Evolutionary conservation across 2,329 filamentous ascomycete species (phyloP), one percentile per base, ranked within the genome.

Genomic region (Penicillium hordei): DNA sequence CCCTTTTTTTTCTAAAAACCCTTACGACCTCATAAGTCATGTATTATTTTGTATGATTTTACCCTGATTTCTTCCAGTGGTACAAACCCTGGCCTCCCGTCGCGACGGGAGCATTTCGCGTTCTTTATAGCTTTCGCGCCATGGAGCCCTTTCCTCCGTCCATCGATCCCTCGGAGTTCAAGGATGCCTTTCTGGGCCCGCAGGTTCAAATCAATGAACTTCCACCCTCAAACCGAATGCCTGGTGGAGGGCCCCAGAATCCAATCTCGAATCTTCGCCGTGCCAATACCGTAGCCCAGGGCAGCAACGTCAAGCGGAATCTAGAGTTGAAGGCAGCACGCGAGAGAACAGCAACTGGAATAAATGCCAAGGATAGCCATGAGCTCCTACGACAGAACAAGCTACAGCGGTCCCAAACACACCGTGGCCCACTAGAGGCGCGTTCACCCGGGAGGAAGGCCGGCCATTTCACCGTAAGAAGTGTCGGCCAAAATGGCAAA

Each of bases 401-500:
- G 5, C 65, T 70, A 38, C 75, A 74, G 60, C 72, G 70, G 23
- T 72, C 79, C 12, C 81, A 82, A 57, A 84, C 80, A 68, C 79
- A 77, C 23, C 65, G 67, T 66, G 76, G 80, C n/a, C 80, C 83
- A 12, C 62, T 67, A 52, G 88, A 90, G 68, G 83, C 83, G 58
- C 76, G 81, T 57, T 84, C 86, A 46, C 85, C 80, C 54, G 82
- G 84, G 34, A 82, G 87, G 59, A 85, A 87, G 70, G 87, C 86
- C 48, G 83, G 88, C 54, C 86, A 90, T 68, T 93, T 93, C 71
- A 87, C 89, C 2, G 90, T 93, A 54, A 86, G 88, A 50, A 93
- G 92, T 73, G 89, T 93, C 59, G 89, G 89, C 25, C 90, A 91
- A 71, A 91, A 92, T 75, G 90, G 90, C 39, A 86, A 87, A 71